Conservation (phyloP, 768 basidiomycete genomes). For the Pulveroboletus sp. region DNA sequence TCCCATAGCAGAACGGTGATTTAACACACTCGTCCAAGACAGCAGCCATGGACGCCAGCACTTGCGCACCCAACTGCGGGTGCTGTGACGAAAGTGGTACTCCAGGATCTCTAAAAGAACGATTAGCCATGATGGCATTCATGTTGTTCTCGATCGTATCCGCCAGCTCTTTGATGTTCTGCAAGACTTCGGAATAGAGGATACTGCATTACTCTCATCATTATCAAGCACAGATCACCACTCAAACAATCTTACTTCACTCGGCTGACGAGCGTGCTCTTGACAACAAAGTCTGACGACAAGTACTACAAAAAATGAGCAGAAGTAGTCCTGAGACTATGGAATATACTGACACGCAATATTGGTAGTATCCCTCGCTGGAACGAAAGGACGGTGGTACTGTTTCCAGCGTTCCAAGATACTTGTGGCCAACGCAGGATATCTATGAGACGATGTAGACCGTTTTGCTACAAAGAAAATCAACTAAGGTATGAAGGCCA, state of each 20-base stretch:
- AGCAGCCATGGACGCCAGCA: constrained; percentile 44
- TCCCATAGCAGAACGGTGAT: constrained; percentile 12
- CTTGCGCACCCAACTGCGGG: constrained; percentile 35
- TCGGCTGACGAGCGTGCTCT: constrained; percentile 47
- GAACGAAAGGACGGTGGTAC: constrained; percentile 45
- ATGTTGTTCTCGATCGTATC: constrained; percentile 41
- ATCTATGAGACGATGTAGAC: constrained; percentile 46
- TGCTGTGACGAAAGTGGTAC: background rate
- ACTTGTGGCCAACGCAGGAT: constrained; percentile 46
- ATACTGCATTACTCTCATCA: constrained; percentile 29
- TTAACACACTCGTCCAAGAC: constrained; percentile 50
- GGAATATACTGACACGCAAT: constrained; percentile 38
- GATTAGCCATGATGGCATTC: constrained; percentile 25
- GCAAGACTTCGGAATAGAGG: constrained; percentile 43
- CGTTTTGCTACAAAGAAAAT: constrained; percentile 39
- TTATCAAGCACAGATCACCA: background rate
- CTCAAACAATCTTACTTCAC: constrained; percentile 42
- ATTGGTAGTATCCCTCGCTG: constrained; percentile 54
- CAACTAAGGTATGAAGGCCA: background rate
- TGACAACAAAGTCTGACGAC: constrained; percentile 55
- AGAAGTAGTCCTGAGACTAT: background rate
- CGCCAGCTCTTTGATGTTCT: constrained; percentile 43
- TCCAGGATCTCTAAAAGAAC: constrained; percentile 33
- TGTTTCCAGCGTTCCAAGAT: constrained; percentile 35
- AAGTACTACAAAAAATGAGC: constrained; percentile 41